Percentiles rank a stretch among this genome's conserved stretches.
phyloP scores from a whole-genome alignment of 805 yeast species.

The Kluyveromyces nonfermentans region DNA sequence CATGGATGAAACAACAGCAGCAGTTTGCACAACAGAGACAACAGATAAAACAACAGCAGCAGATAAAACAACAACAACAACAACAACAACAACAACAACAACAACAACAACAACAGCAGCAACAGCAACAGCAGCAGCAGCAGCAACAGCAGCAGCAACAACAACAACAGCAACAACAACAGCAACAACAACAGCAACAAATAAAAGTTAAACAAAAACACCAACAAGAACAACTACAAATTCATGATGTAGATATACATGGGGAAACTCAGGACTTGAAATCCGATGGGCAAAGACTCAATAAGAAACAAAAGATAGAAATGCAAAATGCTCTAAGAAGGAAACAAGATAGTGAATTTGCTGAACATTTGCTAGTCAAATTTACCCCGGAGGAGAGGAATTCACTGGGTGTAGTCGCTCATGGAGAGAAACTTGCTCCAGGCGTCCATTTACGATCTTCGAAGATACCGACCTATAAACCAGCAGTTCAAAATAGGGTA shows the following conservation, averaged over 20 bases:
- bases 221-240: neutral
- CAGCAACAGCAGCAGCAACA: conserved; percentile 5
- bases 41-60: conserved; percentile 25
- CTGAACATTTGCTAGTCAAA: conserved; percentile 26
- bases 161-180: neutral
- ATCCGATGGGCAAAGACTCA: conserved; percentile 1
- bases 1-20: conserved; percentile 35
- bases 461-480: conserved; percentile 69
- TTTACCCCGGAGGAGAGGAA: conserved; percentile 72
- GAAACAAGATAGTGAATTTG: conserved; percentile 27
- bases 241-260: neutral
- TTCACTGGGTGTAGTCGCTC: conserved; percentile 73
- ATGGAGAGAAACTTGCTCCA: conserved; percentile 58
- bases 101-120: conserved; percentile 8
- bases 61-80: conserved; percentile 11
- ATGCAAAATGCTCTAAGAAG: conserved; percentile 23
- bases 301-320: conserved; percentile 25
- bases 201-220: neutral
- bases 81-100: conserved; percentile 7
- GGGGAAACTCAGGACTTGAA: neutral
- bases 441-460: conserved; percentile 80
- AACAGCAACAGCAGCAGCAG: conserved; percentile 5
- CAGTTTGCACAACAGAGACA: conserved; percentile 32
- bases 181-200: conserved; percentile 5
- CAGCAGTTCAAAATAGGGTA: conserved; percentile 59